phyloP scores from a whole-genome alignment of 2,329 filamentous ascomycete genomes.

The Aspergillus sp. region DNA sequence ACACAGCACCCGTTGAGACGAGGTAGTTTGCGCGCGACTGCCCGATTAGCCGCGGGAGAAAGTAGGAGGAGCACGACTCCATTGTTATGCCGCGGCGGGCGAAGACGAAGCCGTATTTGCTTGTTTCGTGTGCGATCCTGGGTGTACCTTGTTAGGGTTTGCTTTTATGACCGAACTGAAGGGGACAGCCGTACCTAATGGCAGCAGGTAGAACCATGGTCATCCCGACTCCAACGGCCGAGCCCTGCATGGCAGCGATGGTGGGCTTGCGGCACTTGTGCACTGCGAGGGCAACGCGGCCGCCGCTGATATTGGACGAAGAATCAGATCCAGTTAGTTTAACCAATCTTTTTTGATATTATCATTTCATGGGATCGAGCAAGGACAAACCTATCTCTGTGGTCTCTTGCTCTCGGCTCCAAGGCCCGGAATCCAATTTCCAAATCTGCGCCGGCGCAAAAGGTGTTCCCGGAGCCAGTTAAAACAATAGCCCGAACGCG shows the following conservation, averaged over 20 bases:
- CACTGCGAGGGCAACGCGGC: constrained; percentile 49
- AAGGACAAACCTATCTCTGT: constrained; percentile 52
- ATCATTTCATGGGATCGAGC: not conserved
- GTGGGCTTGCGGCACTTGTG: constrained; percentile 58
- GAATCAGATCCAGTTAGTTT: not conserved
- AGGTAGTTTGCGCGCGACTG: constrained; percentile 33
- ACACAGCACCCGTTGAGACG: constrained; percentile 65
- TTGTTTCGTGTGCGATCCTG: constrained; percentile 54
- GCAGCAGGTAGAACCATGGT: constrained; percentile 60
- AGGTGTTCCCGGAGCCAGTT: constrained; percentile 49
- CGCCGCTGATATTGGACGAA: constrained; percentile 22
- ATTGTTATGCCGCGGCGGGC: constrained; percentile 67
- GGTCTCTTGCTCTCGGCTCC: constrained; percentile 45
- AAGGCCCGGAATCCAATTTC: constrained; percentile 51
- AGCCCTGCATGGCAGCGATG: constrained; percentile 56
- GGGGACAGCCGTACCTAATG: constrained; percentile 39
- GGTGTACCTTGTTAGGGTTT: not conserved
- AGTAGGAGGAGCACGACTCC: constrained; percentile 71
- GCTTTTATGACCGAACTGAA: not conserved
- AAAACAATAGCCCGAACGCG: constrained; percentile 56
- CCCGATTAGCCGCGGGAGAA: constrained; percentile 69
- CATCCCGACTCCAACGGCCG: constrained; percentile 59
- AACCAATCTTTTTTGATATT: not conserved
- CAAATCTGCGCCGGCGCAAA: constrained; percentile 59
- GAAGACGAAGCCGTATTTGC: constrained; percentile 75